Conservation (phyloP, 2,329 filamentous ascomycete genomes). For the Aureobasidium sp. region DNA sequence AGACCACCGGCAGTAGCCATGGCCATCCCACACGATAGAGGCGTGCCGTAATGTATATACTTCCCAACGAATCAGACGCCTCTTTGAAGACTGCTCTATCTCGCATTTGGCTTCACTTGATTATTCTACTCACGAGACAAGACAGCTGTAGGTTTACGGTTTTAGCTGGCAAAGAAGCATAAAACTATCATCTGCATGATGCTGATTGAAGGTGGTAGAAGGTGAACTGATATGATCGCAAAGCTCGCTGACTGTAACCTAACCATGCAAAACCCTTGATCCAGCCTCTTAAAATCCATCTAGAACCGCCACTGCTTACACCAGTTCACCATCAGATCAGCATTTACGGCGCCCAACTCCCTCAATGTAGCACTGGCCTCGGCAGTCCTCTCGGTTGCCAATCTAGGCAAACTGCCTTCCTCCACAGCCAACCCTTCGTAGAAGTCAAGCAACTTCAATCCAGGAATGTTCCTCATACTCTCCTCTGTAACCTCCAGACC, state of each 20-base stretch:
- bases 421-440: constrained; percentile 20
- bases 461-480: constrained; percentile 22
- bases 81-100: too few relatives aligned
- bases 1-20: neutral
- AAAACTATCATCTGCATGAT: too few relatives aligned
- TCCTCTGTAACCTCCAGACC: constrained; percentile 18
- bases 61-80: too few relatives aligned
- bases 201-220: too few relatives aligned
- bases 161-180: too few relatives aligned
- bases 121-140: too few relatives aligned
- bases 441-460: constrained; percentile 26
- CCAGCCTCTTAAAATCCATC: neutral
- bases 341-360: constrained; percentile 21
- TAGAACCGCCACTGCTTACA: constrained; percentile 22
- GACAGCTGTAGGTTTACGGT: too few relatives aligned
- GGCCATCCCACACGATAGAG: neutral
- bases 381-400: constrained; percentile 21
- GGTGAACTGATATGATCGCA: too few relatives aligned
- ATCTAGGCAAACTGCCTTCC: constrained; percentile 18
- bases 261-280: neutral
- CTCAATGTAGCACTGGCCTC: constrained; percentile 26
- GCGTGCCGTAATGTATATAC: too few relatives aligned
- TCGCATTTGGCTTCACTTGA: too few relatives aligned
- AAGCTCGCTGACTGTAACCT: neutral
- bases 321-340: constrained; percentile 22